These are phyloP conservation scores for Ogataea salicorniae DNA, from an alignment of 805 yeast genomes.

Conservation along the genomic window DNA sequence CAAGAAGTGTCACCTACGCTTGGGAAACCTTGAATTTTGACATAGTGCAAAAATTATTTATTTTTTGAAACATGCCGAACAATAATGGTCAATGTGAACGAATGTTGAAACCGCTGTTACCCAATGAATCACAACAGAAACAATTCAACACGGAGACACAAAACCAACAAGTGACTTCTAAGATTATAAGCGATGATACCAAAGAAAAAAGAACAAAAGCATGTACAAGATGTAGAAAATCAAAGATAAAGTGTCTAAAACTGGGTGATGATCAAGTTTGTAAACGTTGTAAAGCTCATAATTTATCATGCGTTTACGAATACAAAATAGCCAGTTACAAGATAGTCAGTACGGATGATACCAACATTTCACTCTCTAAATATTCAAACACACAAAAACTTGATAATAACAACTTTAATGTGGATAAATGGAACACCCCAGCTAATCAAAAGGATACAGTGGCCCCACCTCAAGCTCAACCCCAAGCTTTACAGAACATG, in stretches of 20 bases:
- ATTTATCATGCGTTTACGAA: conserved; percentile 53
- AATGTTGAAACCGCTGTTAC: conserved; percentile 13
- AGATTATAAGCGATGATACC: conserved; percentile 13
- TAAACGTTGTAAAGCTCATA: conserved; percentile 48
- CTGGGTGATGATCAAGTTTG: conserved; percentile 43
- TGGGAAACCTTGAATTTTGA: too few relatives aligned
- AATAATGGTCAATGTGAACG: too few relatives aligned
- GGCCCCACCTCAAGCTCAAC: too few relatives aligned
- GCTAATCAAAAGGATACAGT: not conserved
- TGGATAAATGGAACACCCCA: not conserved
- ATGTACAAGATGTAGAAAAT: conserved; percentile 55
- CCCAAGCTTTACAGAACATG: too few relatives aligned
- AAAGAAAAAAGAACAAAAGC: conserved; percentile 42
- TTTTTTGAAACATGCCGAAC: too few relatives aligned
- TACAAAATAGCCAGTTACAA: conserved; percentile 44
- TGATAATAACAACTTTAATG: not conserved
- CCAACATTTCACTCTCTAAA: not conserved
- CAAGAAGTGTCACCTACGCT: too few relatives aligned
- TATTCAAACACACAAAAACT: not conserved
- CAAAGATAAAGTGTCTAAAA: conserved; percentile 60
- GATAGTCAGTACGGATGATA: conserved; percentile 24
- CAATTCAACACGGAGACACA: conserved; percentile 8
- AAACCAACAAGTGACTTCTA: conserved; percentile 13
- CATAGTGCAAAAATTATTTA: too few relatives aligned
- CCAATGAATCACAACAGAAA: conserved; percentile 20